Base-by-base conservation (phyloP, 257 asterid genomes). In the Nicotiana knightiana region DNA sequence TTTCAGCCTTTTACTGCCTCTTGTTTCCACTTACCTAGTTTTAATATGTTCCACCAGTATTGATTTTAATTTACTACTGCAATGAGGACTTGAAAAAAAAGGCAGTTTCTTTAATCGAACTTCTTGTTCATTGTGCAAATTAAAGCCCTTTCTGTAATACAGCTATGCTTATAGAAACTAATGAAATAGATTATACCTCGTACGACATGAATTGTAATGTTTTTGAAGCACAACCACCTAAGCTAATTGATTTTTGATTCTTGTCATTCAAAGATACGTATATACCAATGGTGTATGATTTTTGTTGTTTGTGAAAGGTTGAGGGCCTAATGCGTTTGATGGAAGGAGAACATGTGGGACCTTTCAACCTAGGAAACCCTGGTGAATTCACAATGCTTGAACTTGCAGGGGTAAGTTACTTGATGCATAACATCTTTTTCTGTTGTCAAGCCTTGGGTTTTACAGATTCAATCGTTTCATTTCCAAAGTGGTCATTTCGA, bases 261-360 rank as follows among this genome's bases (percentile, higher is more conserved):
- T 35, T 35, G 1, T 35, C 39, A 6, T 39, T 39, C 10, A 7
- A 39, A 39, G 48, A 39, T 39, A 39, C 7, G 48, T 39, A 39
- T 39, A 39, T 1, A 39, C 1, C 2, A 39, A 1, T 39, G 48
- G 48, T 1, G 48, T 39, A 6, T 39, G 48, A 73, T 51, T 73
- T 73, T 15, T 39, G 43, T 26, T 48, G 2, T 13, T 71, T 80
- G 2, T 58, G 28, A 39, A 81, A 95, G 99, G 99, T 95, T 80
- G 99, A 95, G 82, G 99, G 99, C 54, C 90, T 95, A 9, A 93
- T 95, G 89, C 92, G 97, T 30, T 88, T 95, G 93, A 95, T 95
- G 99, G 99, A 95, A 91, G 98, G 99, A 82, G 99, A 95, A 86
- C 98, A 95, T 70, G 97, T 95, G 15, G 99, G 99, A 21, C 99